phyloP scores from a whole-genome alignment of 768 basidiomycete species.

The Mrakia blollopis region DNA sequence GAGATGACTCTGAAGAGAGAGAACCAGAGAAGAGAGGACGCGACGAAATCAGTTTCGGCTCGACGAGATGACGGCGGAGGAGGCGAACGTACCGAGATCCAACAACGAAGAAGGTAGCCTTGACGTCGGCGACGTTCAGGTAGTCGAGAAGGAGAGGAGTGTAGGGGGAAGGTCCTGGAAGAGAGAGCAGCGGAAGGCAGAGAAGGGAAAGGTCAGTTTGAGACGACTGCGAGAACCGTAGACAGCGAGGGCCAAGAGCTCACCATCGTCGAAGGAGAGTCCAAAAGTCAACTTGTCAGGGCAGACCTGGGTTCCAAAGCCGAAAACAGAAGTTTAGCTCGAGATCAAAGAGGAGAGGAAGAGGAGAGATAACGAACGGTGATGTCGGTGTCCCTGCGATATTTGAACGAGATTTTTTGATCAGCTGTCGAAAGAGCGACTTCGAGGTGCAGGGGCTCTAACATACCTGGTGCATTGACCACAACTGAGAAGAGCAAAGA shows the following conservation, averaged over 20 bases:
- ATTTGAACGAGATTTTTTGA: constrained; percentile 40
- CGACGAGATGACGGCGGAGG: neutral
- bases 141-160: constrained; percentile 70
- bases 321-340: neutral
- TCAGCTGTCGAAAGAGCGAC: neutral
- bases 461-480: constrained; percentile 1
- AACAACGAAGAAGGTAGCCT: constrained; percentile 73
- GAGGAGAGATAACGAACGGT: neutral
- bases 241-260: constrained; percentile 67
- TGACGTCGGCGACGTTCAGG: constrained; percentile 54
- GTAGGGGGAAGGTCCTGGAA: constrained; percentile 60
- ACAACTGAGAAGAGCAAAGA: neutral
- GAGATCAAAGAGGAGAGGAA: neutral
- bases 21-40: neutral
- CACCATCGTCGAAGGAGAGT: constrained; percentile 51
- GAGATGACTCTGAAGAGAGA: constrained; percentile 51
- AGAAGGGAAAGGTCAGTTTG: constrained; percentile 55
- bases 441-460: neutral
- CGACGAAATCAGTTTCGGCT: neutral
- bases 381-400: constrained; percentile 24
- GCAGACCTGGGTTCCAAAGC: constrained; percentile 49
- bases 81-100: neutral
- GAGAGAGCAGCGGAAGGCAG: neutral
- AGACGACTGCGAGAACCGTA: constrained; percentile 51
- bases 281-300: constrained; percentile 60